These are phyloP conservation scores for Berberis thunbergii DNA, from an alignment of 164 flowering plant species.

Conservation along the genomic window DNA sequence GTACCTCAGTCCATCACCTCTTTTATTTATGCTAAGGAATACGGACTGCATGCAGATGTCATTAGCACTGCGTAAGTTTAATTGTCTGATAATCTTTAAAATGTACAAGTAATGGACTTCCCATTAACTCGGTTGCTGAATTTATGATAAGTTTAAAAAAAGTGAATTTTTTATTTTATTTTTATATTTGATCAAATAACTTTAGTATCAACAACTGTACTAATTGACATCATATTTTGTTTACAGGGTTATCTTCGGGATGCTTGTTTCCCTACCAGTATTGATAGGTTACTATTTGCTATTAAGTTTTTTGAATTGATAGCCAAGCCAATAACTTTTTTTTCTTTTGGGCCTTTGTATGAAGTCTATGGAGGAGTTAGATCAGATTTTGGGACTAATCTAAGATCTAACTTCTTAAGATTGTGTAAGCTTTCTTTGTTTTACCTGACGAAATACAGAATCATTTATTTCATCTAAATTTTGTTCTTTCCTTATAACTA, in stretches of 20 bases:
- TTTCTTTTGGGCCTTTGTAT: too few species aligned
- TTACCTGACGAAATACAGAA: too few species aligned
- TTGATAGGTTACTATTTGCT: neutral
- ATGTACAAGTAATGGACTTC: neutral
- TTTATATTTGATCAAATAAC: too few species aligned
- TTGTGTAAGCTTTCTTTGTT: too few species aligned
- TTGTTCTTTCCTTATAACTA: too few species aligned
- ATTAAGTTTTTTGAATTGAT: neutral
- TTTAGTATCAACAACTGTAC: too few species aligned
- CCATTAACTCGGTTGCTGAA: neutral
- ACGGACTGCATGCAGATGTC: constrained; percentile 75
- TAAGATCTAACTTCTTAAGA: too few species aligned
- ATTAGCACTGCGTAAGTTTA: constrained; percentile 83
- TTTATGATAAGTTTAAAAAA: neutral
- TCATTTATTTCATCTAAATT: too few species aligned
- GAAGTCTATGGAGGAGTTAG: too few species aligned
- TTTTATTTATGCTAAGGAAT: constrained; percentile 71
- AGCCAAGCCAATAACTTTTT: neutral
- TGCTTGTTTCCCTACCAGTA: neutral
- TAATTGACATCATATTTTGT: neutral
- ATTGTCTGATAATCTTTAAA: neutral
- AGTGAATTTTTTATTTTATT: neutral
- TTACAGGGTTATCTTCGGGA: constrained; percentile 2
- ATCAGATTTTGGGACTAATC: too few species aligned
- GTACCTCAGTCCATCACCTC: constrained; percentile 77